phyloP scores from a whole-genome alignment of 768 basidiomycete species.

The Dioszegia hungarica region DNA sequence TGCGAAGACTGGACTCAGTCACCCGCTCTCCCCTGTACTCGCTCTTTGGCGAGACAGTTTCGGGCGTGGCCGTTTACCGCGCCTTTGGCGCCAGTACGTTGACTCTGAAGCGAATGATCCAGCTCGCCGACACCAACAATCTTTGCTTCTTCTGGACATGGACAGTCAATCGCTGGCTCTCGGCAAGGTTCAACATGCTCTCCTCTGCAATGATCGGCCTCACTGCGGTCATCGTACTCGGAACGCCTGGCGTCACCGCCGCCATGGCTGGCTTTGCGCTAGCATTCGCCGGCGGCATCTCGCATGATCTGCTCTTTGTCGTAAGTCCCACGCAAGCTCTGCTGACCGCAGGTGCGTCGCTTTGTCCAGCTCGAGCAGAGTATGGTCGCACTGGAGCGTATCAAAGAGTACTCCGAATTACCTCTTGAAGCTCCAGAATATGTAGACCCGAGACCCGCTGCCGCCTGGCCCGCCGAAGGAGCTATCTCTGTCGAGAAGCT shows the following conservation, averaged over 20 bases:
- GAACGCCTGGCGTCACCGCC: conserved; percentile 68
- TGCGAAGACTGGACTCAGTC: conserved; percentile 52
- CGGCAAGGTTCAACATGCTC: conserved; percentile 74
- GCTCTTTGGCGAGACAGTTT: conserved; percentile 57
- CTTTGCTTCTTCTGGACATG: conserved; percentile 65
- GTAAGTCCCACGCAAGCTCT: conserved; percentile 25
- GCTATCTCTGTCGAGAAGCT: conserved; percentile 65
- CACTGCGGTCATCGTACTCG: conserved; percentile 63
- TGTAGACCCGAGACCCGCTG: conserved; percentile 74
- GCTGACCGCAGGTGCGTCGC: conserved; percentile 22
- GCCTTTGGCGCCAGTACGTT: conserved; percentile 69
- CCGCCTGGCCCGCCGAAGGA: conserved; percentile 69
- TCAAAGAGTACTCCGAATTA: conserved; percentile 78
- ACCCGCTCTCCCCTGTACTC: conserved; percentile 57
- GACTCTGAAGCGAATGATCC: conserved; percentile 36
- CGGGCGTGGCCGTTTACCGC: conserved; percentile 58
- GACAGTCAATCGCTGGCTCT: conserved; percentile 75
- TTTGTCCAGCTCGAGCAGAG: conserved; percentile 79
- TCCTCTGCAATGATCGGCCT: conserved; percentile 68
- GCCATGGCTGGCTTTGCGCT: conserved; percentile 80
- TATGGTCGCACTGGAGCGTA: conserved; percentile 77
- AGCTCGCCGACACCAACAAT: conserved; percentile 34
- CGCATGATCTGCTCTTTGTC: conserved; percentile 58
- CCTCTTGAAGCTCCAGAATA: conserved; percentile 74
- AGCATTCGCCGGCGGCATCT: conserved; percentile 73